Percentiles rank a stretch among this genome's conserved stretches.
These are phyloP conservation scores for Diaporthe helianthi DNA, from an alignment of 2,329 filamentous ascomycete genomes.

Conservation along the genomic window DNA sequence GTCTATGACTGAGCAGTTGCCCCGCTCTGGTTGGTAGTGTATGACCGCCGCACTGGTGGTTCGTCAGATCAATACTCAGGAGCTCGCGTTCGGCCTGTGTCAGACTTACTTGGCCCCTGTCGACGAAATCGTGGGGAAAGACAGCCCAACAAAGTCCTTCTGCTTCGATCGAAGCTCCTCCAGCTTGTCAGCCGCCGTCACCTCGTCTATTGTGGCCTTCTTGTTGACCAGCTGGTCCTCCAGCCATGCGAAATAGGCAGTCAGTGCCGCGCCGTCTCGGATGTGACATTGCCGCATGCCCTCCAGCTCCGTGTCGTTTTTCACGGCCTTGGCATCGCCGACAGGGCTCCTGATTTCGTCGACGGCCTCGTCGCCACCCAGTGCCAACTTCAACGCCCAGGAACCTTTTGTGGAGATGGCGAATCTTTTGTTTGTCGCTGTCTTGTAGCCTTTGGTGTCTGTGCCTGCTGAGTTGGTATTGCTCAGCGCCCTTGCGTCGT, in stretches of 20 bases:
- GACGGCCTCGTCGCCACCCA: constrained; percentile 85
- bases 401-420: constrained; percentile 88
- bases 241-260: constrained; percentile 95
- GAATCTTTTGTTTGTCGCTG: constrained; percentile 66
- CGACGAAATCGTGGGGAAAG: constrained; percentile 95
- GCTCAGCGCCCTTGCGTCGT: constrained; percentile 73
- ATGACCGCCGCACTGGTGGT: constrained; percentile 87
- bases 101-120: constrained; percentile 74
- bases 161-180: constrained; percentile 74
- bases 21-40: constrained; percentile 89
- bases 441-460: constrained; percentile 36
- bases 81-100: not conserved
- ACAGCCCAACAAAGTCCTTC: constrained; percentile 84
- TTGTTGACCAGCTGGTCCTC: constrained; percentile 84
- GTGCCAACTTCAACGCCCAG: constrained; percentile 86
- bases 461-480: constrained; percentile 43
- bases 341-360: constrained; percentile 89
- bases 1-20: constrained; percentile 83
- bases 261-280: constrained; percentile 88
- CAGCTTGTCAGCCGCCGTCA: constrained; percentile 89
- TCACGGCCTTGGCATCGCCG: constrained; percentile 90
- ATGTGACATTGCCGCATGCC: constrained; percentile 96
- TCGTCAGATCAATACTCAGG: not conserved
- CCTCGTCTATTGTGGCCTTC: constrained; percentile 80
- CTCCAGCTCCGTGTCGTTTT: constrained; percentile 87